Evolutionary conservation across 805 yeast species (phyloP), one percentile per base, ranked within the genome.

Genomic region (Wilhelminamyces savonicus): DNA sequence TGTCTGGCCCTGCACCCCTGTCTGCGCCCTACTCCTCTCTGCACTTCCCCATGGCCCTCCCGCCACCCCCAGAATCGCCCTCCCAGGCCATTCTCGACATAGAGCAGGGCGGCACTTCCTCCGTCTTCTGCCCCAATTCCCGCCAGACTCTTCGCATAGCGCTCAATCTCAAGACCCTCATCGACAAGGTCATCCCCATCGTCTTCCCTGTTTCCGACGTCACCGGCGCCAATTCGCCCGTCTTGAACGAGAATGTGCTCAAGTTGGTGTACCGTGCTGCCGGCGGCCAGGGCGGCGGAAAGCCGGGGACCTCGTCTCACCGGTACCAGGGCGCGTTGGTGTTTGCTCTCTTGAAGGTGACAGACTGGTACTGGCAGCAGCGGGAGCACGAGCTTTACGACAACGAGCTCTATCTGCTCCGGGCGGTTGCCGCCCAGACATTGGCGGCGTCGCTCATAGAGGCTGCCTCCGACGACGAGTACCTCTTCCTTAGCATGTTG

Each of bases 391-490:
- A 83, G 47, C 58, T 85, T 30, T 75, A 76, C 37, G 86, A 83
- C 49, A 78, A 76, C 30, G 78, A 75, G 15, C 57, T 86, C 23
- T 81, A 72, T 50, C 44, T 56, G 4, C 55, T 78, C 15, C 59
- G 94, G 37, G 78, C 81, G 1, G 46, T 66, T 2, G 78, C 87
- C n/a, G 84, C 94, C 2, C 84, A 84, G 49, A 68, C 70, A 23
- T 54, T 86, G 35, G 92, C 94, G 8, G 74, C 81, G 23, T 56
- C 69, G 13, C 56, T 86, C 34, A 81, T 86, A 27, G 94, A 84
- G 41, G 48, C 59, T 7, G 78, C 78, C 27, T 50, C 49, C 4
- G 75, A 75, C 34, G 80, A 75, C 37, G 69, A 70, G 32, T 76
- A 75, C 48, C 57, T 84, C 40, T 82, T 85, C 48, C 67, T 82